Base-by-base conservation (phyloP, 495 filamentous ascomycete genomes). In the Hypoxylon rickii region DNA sequence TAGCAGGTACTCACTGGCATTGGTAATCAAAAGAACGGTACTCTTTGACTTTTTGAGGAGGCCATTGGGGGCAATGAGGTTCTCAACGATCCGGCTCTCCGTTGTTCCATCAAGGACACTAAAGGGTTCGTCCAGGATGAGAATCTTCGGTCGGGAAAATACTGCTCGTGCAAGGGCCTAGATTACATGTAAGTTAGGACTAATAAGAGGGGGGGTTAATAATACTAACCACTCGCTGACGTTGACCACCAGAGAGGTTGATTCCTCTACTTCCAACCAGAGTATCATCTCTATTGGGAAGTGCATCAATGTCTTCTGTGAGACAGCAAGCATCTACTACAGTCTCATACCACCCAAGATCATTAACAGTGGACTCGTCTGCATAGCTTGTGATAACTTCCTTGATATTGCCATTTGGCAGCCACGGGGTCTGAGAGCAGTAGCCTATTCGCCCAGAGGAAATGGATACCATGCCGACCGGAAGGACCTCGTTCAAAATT, bases 221-320 rank as follows among this genome's bases (percentile, higher is more conserved):
- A 29, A 44, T 24, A 22, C 72, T 36, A 68, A 77, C 74, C 17
- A 87, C 39, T 31, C 86, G 78, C 48, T 86, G 83, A 47, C 81
- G 82, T 60, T 88, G 86, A 0, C 86, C 86, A 7, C 86, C 86
- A n/a, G 81, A 84, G 0, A 89, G 72, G 0, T 80, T 85, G 39
- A 84, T 79, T 10, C 86, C 86, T 63, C 81, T 77, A 55, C 83
- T 81, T 8, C 86, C 86, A 34, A 88, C 75, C 31, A 82, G 73
- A 0, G 83, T 84, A 33, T 75, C 57, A 52, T 88, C 85, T 8
- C 82, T 78, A 51, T 76, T 67, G 0, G 79, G 76, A 40, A 86
- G 74, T 44, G 79, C 76, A 0, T 76, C 73, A 17, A 87, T 61
- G 64, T 88, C 86, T 1, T 79, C 70, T 1, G 70, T 55, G 1